Conservation (phyloP, 768 basidiomycete species). For the Lentinula boryana region DNA sequence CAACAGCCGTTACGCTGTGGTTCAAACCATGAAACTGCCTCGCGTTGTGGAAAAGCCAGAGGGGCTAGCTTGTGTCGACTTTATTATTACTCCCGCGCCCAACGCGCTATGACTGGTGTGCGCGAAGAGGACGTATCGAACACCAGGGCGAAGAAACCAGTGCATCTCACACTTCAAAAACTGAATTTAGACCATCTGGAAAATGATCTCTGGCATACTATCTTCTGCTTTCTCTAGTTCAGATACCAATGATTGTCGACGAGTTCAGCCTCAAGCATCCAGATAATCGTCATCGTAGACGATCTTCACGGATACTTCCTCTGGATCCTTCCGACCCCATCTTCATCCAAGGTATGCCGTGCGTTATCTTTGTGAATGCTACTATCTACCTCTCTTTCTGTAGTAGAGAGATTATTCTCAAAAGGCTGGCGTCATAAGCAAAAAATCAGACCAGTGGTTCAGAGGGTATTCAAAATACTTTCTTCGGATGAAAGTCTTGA, state of each 20-base stretch:
- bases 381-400: neutral
- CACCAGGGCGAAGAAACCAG: neutral
- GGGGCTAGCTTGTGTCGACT: neutral
- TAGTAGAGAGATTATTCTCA: constrained; percentile 45
- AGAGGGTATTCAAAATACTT: constrained; percentile 46
- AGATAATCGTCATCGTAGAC: constrained; percentile 30
- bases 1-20: neutral
- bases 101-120: constrained; percentile 15
- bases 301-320: constrained; percentile 32
- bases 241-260: constrained; percentile 17
- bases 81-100: neutral
- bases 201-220: neutral
- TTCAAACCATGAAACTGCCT: neutral
- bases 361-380: neutral
- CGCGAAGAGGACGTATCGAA: neutral
- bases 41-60: neutral
- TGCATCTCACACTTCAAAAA: neutral
- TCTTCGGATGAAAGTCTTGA: constrained; percentile 36
- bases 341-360: constrained; percentile 34
- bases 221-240: neutral
- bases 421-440: constrained; percentile 54
- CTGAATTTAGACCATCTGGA: neutral
- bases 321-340: constrained; percentile 28
- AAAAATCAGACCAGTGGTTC: constrained; percentile 42
- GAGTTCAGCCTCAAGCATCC: constrained; percentile 39